Conservation (phyloP, 2,329 filamentous ascomycete species). For the Fusarium verticillioides region DNA sequence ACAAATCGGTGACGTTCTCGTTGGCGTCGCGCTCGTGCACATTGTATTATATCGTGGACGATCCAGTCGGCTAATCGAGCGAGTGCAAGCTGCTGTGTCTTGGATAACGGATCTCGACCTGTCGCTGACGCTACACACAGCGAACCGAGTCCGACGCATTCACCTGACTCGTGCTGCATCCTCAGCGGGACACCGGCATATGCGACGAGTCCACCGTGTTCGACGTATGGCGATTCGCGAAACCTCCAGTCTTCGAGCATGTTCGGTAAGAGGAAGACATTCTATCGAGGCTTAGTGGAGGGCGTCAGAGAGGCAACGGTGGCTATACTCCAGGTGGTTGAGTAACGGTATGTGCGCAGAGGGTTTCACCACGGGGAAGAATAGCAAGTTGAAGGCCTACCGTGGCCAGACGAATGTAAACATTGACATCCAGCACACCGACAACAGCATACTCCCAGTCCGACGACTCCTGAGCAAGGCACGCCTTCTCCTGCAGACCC, state of each 20-base stretch:
- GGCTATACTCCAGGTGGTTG: constrained; percentile 45
- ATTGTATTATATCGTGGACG: constrained; percentile 54
- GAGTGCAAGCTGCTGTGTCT: constrained; percentile 43
- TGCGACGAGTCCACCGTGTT: constrained; percentile 51
- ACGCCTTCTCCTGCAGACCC: constrained; percentile 55
- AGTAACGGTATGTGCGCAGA: constrained; percentile 58
- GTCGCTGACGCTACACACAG: constrained; percentile 56
- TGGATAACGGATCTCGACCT: constrained; percentile 47
- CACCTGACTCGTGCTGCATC: constrained; percentile 53
- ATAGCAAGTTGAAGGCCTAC: constrained; percentile 54
- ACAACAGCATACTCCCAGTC: constrained; percentile 60
- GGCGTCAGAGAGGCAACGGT: background rate
- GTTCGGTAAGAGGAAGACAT: constrained; percentile 54
- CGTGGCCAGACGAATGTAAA: constrained; percentile 56
- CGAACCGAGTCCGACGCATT: constrained; percentile 54
- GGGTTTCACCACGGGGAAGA: constrained; percentile 57
- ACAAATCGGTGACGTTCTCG: constrained; percentile 52
- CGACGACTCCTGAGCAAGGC: constrained; percentile 53
- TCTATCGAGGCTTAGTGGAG: constrained; percentile 33
- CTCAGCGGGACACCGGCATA: constrained; percentile 56
- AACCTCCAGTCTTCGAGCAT: constrained; percentile 59
- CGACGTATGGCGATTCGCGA: constrained; percentile 53
- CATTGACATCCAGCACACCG: constrained; percentile 56
- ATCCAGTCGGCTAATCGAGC: constrained; percentile 49
- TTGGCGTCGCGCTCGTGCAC: constrained; percentile 51